These are phyloP conservation scores for Ilyonectria destructans DNA, from an alignment of 2,329 filamentous ascomycete genomes.

Conservation along the genomic window DNA sequence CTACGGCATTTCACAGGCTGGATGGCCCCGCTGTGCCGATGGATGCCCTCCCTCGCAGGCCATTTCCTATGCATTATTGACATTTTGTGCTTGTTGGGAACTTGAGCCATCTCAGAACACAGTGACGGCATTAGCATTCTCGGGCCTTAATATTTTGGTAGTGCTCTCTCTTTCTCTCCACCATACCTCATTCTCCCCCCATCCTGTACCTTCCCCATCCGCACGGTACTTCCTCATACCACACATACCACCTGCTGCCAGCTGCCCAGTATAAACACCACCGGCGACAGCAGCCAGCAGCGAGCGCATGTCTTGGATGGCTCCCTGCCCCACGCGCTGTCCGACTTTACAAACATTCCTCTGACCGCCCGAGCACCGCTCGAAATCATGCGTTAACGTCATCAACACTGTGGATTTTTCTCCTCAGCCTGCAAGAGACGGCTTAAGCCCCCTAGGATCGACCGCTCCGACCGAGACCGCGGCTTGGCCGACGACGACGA, in stretches of 20 bases:
- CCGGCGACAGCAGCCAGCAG: constrained; percentile 9
- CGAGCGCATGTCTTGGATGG: constrained; percentile 46
- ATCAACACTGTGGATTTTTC: constrained; percentile 41
- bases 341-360: constrained; percentile 39
- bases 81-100: constrained; percentile 36
- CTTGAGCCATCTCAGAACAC: constrained; percentile 32
- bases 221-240: constrained; percentile 6
- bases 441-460: constrained; percentile 7
- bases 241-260: constrained; percentile 22
- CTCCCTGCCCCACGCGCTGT: constrained; percentile 38
- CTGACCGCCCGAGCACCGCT: constrained; percentile 43
- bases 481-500: constrained; percentile 41
- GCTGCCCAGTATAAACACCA: constrained; percentile 19
- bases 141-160: constrained; percentile 22
- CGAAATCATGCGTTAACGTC: constrained; percentile 54
- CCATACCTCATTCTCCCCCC: constrained; percentile 20
- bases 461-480: constrained; percentile 37
- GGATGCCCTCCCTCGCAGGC: constrained; percentile 37
- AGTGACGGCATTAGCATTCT: constrained; percentile 47
- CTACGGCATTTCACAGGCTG: constrained; percentile 39
- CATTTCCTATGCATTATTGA: constrained; percentile 44
- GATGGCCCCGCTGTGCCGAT: constrained; percentile 45
- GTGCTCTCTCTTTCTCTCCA: constrained; percentile 24
- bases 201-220: constrained; percentile 21
- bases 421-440: constrained; percentile 36